A percentile compares a stretch with the other conserved stretches of the same genome.
These are phyloP conservation scores for Fusarium sp. DNA, from an alignment of 2,329 filamentous ascomycete species.

Conservation along the genomic window DNA sequence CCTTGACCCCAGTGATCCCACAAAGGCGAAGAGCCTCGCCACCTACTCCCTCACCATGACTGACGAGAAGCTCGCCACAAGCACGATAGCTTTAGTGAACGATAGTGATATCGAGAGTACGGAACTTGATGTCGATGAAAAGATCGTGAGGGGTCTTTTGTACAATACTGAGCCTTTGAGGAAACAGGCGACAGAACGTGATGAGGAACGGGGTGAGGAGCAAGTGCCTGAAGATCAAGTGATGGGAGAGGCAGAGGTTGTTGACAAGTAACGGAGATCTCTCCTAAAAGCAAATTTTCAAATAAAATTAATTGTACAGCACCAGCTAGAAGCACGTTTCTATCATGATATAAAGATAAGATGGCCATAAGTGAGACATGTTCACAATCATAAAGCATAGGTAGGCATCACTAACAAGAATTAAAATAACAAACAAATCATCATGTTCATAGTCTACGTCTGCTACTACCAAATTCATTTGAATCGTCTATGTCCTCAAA, in stretches of 20 bases:
- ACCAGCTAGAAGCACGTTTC: neutral
- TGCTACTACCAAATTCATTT: constrained; percentile 49
- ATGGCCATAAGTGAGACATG: neutral
- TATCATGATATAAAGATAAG: neutral
- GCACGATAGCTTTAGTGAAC: constrained; percentile 41
- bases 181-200: constrained; percentile 51
- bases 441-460: constrained; percentile 50
- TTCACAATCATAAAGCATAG: too few species aligned
- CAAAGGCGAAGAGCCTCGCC: constrained; percentile 46
- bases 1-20: constrained; percentile 51
- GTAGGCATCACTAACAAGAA: neutral
- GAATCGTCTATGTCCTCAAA: constrained; percentile 55
- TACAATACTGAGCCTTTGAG: constrained; percentile 61
- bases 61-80: constrained; percentile 48
- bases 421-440: constrained; percentile 38
- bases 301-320: neutral
- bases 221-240: constrained; percentile 19
- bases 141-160: constrained; percentile 56
- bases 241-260: constrained; percentile 10
- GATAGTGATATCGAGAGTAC: constrained; percentile 41
- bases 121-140: constrained; percentile 50
- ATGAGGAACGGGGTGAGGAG: constrained; percentile 40
- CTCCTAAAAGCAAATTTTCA: neutral
- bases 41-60: constrained; percentile 47
- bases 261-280: neutral